Evolutionary conservation across 768 basidiomycete species (phyloP), one percentile per base, ranked within the genome.

Genomic region (Dioszegia crocea): DNA sequence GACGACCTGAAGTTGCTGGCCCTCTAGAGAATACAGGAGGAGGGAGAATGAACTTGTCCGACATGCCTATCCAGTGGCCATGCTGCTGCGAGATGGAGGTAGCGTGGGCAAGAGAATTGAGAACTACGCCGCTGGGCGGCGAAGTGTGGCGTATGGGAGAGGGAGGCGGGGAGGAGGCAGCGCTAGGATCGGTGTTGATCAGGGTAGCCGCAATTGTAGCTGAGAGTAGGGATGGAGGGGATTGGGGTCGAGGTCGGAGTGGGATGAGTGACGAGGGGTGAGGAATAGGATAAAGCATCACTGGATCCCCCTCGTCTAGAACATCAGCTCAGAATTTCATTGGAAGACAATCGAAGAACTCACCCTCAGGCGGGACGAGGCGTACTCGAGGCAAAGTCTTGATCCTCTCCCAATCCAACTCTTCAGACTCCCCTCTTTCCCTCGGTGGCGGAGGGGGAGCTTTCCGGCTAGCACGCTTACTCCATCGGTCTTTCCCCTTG

Each of bases 341-440:
- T 38, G 9, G 5, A 31, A 27, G 21, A 29, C 11, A 23, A 46
- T n/a, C n/a, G n/a, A 5, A 39, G n/a, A 11, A 63, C 66, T 45
- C 38, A 68, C 69, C 64, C 50, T 71, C 69, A 8, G 69, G 69
- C 31, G 69, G 69, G 2, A 71, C 57, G n/a, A 71, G 54, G 21
- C 66, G 51, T 23, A 71, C 69, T 43, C 60, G 48, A 1, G 69
- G 69, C 27, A 71, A 26, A 21, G 65, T 64, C 54, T 38, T 64
- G 16, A 62, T 61, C 30, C 63, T 56, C 50, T 66, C 64, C 64
- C 64, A 62, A 31, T 62, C 62, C 38, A 53, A 38, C 24, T 53
- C 51, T 38, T 53, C 51, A 16, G 51, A 53, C 24, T 53, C 51
- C 38, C 33, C 56, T 40, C 52, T 61, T 55, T 38, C 58, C 63